These are phyloP conservation scores for Fraxinus platypoda DNA, from an alignment of 305 asterid genomes.

Conservation along the genomic window DNA sequence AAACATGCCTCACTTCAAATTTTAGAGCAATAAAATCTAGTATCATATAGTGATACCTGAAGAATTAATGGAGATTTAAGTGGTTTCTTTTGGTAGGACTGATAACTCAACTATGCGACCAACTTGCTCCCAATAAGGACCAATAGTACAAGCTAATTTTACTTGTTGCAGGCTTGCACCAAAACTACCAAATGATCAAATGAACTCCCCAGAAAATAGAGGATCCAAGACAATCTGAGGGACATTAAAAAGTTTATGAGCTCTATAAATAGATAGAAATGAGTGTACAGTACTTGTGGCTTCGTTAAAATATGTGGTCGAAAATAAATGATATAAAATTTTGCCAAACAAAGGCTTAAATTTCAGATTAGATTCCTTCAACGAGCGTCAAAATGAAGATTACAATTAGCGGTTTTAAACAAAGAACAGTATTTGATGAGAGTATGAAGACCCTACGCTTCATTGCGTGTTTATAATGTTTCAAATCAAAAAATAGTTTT, in stretches of 20 bases:
- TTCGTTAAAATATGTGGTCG: no score
- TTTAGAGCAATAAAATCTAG: no score
- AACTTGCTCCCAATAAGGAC: neutral
- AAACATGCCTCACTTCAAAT: no score
- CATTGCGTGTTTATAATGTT: neutral
- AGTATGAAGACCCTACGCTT: neutral
- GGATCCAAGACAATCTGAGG: constrained; percentile 39
- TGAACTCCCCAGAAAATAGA: constrained; percentile 50
- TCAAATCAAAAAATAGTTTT: neutral
- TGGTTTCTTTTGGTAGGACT: neutral
- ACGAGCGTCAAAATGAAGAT: constrained; percentile 16
- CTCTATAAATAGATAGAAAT: constrained; percentile 11
- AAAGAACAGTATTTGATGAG: neutral
- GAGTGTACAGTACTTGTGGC: no score
- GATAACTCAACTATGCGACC: neutral
- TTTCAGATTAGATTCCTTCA: neutral
- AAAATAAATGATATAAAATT: no score
- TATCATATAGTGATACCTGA: no score
- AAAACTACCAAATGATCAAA: neutral
- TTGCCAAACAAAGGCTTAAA: neutral
- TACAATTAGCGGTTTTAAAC: neutral
- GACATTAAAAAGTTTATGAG: constrained; percentile 25
- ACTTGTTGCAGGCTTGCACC: constrained; percentile 17
- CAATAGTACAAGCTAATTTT: neutral
- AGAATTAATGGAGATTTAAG: neutral